phyloP scores from a whole-genome alignment of 139 green algal species.

The Pseudopediastrum boryanum region DNA sequence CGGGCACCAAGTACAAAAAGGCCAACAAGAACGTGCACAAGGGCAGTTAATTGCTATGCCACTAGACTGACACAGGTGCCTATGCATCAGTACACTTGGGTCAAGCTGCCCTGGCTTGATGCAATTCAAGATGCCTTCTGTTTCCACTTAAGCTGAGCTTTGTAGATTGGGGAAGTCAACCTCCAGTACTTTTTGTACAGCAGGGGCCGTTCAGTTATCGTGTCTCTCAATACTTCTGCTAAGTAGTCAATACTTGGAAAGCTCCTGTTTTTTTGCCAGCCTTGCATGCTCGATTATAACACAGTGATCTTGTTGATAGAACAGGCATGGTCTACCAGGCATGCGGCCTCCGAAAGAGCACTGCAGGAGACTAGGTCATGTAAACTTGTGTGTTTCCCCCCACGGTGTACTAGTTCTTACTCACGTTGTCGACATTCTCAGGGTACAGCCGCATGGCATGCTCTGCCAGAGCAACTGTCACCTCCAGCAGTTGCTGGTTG shows the following conservation, averaged over 20 bases:
- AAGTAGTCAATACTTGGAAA: not conserved
- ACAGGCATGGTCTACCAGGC: not conserved
- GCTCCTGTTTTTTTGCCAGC: too few relatives aligned
- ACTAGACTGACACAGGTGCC: too few relatives aligned
- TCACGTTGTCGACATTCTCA: slow-evolving; percentile 48
- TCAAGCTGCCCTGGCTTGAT: too few relatives aligned
- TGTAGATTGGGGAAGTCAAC: too few relatives aligned
- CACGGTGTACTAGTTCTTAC: too few relatives aligned
- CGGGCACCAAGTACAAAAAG: too few relatives aligned
- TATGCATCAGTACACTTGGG: too few relatives aligned
- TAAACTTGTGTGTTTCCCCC: not conserved
- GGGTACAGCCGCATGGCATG: slow-evolving; percentile 52
- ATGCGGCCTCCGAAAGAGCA: not conserved
- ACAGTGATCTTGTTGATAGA: not conserved
- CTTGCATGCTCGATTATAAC: too few relatives aligned
- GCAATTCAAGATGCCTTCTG: too few relatives aligned
- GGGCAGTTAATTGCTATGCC: too few relatives aligned
- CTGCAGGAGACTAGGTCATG: not conserved
- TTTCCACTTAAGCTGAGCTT: too few relatives aligned
- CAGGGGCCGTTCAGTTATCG: not conserved
- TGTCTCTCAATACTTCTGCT: not conserved
- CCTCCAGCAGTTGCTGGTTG: slow-evolving; percentile 41
- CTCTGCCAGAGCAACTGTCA: slow-evolving; percentile 54
- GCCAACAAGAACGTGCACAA: too few relatives aligned
- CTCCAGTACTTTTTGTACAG: not conserved